These are phyloP conservation scores for Arabis alpina DNA, from an alignment of 345 rosid species.

Conservation along the genomic window DNA sequence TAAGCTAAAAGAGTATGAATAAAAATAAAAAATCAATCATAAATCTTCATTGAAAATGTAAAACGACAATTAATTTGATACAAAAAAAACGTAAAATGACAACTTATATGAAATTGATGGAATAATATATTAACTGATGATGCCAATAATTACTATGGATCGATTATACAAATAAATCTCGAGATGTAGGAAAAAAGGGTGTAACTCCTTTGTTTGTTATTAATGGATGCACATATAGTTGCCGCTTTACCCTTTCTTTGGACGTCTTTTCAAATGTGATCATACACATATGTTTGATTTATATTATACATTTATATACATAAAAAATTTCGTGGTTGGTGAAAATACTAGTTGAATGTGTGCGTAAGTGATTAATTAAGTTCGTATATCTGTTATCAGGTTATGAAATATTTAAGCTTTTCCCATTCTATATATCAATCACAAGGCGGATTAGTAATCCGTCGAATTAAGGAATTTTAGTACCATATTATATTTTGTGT, in stretches of 20 bases:
- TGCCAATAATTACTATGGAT: not conserved
- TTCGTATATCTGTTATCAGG: not conserved
- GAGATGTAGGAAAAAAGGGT: not conserved
- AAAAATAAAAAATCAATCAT: too few relatives aligned
- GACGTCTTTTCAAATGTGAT: constrained; percentile 26
- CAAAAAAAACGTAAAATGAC: too few relatives aligned
- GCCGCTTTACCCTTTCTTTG: constrained; percentile 18
- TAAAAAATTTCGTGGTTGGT: constrained; percentile 26
- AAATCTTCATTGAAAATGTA: too few relatives aligned
- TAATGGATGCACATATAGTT: constrained; percentile 18
- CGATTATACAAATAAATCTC: not conserved
- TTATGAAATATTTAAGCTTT: not conserved
- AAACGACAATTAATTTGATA: too few relatives aligned
- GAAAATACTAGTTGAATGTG: constrained; percentile 15
- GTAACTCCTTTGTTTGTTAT: not conserved
- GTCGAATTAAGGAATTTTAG: not conserved
- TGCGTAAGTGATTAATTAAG: not conserved
- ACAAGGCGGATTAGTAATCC: constrained; percentile 3
- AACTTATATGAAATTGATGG: too few relatives aligned
- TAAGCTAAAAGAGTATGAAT: too few relatives aligned
- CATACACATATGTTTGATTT: constrained; percentile 10
- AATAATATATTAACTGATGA: too few relatives aligned
- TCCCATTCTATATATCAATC: not conserved
- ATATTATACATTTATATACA: not conserved
- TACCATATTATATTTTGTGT: not conserved